Conservation (phyloP, 768 basidiomycete genomes). For the Leccinellum albellum region DNA sequence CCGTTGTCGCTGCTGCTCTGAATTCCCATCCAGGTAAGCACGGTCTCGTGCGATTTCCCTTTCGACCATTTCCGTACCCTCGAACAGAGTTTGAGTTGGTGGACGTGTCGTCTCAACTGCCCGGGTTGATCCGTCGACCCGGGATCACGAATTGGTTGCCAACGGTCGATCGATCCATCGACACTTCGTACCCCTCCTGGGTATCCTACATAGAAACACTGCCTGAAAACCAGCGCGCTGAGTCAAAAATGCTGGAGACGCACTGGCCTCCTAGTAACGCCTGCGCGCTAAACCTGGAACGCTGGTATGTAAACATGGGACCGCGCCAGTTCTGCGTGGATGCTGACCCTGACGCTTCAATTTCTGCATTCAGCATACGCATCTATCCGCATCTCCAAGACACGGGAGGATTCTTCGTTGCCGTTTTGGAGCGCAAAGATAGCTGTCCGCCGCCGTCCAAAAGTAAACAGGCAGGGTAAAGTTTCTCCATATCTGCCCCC, state of each 20-base stretch:
- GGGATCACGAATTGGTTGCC: constrained; percentile 81
- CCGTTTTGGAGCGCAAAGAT: constrained; percentile 63
- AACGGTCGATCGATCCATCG: constrained; percentile 51
- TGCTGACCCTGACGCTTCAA: neutral
- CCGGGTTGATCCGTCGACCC: constrained; percentile 67
- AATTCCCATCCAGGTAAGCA: constrained; percentile 58
- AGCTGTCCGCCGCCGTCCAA: constrained; percentile 1
- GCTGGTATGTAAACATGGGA: constrained; percentile 54
- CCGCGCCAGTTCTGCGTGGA: neutral
- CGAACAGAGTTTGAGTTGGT: constrained; percentile 68
- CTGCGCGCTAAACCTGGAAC: constrained; percentile 55
- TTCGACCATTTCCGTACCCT: neutral
- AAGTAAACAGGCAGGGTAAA: constrained; percentile 16
- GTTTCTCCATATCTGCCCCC: neutral
- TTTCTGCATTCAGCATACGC: constrained; percentile 54
- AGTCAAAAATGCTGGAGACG: constrained; percentile 62
- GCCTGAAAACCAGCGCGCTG: constrained; percentile 43
- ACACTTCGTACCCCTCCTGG: constrained; percentile 55
- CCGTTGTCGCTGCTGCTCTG: constrained; percentile 85
- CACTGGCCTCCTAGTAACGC: constrained; percentile 80
- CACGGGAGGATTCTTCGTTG: constrained; percentile 97
- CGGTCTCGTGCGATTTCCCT: neutral
- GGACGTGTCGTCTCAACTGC: constrained; percentile 69
- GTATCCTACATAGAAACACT: constrained; percentile 53
- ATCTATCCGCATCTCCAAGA: constrained; percentile 95